phyloP scores from a whole-genome alignment of 225 moss, liverwort and hornwort genomes.

The Antitrichia curtipendula region DNA sequence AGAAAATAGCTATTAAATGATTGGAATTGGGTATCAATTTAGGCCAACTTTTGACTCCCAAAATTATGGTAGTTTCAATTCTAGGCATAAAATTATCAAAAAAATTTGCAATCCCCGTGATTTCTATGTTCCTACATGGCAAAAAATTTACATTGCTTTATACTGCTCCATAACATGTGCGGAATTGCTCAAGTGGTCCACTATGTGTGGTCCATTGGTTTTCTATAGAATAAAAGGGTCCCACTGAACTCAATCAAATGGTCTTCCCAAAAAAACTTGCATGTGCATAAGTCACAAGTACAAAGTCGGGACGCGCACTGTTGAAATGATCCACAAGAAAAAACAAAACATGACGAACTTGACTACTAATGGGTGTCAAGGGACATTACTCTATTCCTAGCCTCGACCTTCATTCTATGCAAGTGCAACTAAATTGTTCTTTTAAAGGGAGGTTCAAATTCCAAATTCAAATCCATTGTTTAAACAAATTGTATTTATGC shows the following conservation, averaged over 20 bases:
- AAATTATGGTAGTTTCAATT: too few relatives aligned
- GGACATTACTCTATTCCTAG: too few relatives aligned
- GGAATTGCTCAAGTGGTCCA: too few relatives aligned
- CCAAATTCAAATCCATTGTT: background rate
- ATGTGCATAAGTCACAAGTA: background rate
- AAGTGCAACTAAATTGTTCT: background rate
- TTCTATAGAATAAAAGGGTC: background rate
- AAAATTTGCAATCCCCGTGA: too few relatives aligned
- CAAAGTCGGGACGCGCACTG: background rate
- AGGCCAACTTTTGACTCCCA: too few relatives aligned
- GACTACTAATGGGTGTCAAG: background rate
- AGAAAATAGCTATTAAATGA: too few relatives aligned
- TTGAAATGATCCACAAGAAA: accelerated
- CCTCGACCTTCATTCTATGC: background rate
- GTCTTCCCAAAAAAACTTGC: background rate
- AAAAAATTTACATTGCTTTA: too few relatives aligned
- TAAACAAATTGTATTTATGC: background rate
- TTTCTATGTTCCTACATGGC: too few relatives aligned
- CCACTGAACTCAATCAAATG: background rate
- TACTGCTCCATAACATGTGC: too few relatives aligned
- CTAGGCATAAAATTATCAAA: too few relatives aligned
- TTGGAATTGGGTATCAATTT: too few relatives aligned
- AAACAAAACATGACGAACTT: background rate
- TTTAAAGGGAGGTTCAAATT: accelerated
- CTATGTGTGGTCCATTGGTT: too few relatives aligned